phyloP scores from a whole-genome alignment of 73 alveolate species.

The Tetrahymena borealis region DNA sequence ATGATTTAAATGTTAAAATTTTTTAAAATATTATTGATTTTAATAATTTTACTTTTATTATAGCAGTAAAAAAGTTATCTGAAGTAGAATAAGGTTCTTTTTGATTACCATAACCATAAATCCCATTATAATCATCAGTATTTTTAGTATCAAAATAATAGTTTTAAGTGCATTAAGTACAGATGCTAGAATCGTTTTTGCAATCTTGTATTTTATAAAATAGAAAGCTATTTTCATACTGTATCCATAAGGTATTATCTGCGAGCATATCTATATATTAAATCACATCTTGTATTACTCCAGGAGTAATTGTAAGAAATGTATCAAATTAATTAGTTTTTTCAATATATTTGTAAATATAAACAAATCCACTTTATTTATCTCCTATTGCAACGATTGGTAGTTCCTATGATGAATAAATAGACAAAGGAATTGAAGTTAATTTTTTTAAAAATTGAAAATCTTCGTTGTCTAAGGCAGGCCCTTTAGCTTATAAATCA shows the following conservation, averaged over 20 bases:
- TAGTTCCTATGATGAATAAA: not conserved
- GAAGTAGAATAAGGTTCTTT: not conserved
- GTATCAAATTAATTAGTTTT: not conserved
- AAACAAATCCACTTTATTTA: not conserved
- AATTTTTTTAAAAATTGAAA: not conserved
- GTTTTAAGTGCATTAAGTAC: not conserved
- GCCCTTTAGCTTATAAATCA: not conserved
- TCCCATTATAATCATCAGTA: not conserved
- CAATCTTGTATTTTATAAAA: not conserved
- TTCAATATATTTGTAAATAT: not conserved
- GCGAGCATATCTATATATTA: not conserved
- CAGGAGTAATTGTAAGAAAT: not conserved
- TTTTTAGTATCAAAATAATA: not conserved
- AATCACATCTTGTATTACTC: not conserved
- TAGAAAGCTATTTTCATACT: not conserved
- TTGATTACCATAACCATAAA: not conserved
- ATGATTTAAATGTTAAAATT: not conserved
- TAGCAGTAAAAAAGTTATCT: not conserved
- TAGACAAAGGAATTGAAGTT: no score
- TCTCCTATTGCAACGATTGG: not conserved
- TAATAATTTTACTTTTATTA: not conserved
- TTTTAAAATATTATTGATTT: no score
- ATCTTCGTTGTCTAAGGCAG: no score
- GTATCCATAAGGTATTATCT: not conserved
- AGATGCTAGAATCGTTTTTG: not conserved